Percentiles rank a stretch among this genome's conserved stretches.
phyloP scores from a whole-genome alignment of 352 stramenopile genomes.

The Thalassiosira oceanica region DNA sequence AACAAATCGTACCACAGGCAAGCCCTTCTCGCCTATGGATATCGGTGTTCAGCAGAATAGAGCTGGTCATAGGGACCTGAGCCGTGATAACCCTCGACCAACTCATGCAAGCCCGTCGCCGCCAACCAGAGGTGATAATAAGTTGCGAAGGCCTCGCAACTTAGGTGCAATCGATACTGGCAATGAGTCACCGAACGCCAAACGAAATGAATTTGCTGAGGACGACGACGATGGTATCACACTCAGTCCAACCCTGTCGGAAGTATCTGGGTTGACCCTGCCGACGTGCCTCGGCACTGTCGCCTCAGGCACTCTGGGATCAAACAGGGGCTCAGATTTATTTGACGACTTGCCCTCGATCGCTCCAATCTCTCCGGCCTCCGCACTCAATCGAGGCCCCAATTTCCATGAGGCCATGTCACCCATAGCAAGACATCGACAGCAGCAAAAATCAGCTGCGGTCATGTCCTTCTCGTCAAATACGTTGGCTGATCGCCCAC shows the following conservation, averaged over 20 bases:
- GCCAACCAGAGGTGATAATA: no score
- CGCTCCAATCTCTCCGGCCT: constrained; percentile 2
- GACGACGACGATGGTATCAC: constrained; percentile 51
- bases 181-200: constrained; percentile 12
- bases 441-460: constrained; percentile 2
- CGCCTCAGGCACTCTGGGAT: constrained; percentile 3
- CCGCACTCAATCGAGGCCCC: no score
- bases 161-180: constrained; percentile 18
- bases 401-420: constrained; percentile 35
- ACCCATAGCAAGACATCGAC: constrained; percentile 40
- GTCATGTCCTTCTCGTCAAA: background rate
- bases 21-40: no score
- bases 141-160: no score
- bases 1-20: no score
- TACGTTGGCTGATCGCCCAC: constrained; percentile 26
- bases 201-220: constrained; percentile 3
- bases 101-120: no score
- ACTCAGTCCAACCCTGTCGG: constrained; percentile 43
- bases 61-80: no score
- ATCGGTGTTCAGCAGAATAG: no score
- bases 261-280: constrained; percentile 43
- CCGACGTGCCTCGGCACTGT: constrained; percentile 28
- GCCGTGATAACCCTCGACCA: no score
- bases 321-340: constrained; percentile 6
- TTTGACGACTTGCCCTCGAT: constrained; percentile 29